Conservation (phyloP, 345 rosid species). For the Pugionium dolabratum region DNA sequence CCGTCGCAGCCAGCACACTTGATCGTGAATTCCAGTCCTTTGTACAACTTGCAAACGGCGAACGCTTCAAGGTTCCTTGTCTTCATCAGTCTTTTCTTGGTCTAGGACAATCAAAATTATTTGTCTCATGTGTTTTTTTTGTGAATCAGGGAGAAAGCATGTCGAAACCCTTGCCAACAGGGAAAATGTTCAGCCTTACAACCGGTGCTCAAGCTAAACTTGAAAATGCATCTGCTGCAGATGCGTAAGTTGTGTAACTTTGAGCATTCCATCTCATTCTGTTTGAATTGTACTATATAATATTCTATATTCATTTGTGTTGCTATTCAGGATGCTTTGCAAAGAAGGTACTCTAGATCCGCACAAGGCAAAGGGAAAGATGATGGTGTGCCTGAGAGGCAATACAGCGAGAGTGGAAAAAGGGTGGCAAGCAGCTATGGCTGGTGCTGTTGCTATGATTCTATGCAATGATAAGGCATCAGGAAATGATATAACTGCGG, state of each 20-base stretch:
- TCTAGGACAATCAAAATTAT: too few species aligned
- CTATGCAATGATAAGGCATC: constrained; percentile 7
- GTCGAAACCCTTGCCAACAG: constrained; percentile 40
- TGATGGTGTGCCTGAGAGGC: constrained; percentile 28
- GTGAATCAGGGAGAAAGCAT: constrained; percentile 45
- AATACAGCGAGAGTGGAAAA: background rate
- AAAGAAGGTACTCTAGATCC: constrained; percentile 9
- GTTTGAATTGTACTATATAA: background rate
- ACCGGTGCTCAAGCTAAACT: constrained; percentile 24
- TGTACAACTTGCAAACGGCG: constrained; percentile 48
- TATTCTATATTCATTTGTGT: background rate
- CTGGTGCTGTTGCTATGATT: constrained; percentile 22
- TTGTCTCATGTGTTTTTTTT: too few species aligned
- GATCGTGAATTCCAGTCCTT: constrained; percentile 41
- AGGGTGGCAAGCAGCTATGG: constrained; percentile 7
- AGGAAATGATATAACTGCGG: constrained; percentile 3
- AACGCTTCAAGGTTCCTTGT: constrained; percentile 21
- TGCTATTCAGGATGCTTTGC: constrained; percentile 15
- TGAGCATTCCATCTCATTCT: background rate
- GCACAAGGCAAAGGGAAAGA: constrained; percentile 18
- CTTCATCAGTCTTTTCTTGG: too few species aligned
- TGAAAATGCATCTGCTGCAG: constrained; percentile 12
- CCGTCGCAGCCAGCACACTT: constrained; percentile 15
- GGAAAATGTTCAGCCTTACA: constrained; percentile 13
- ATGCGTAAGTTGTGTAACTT: constrained; percentile 13